Evolutionary conservation across 257 asterid species (phyloP), one percentile per base, ranked within the genome.

Genomic region (Solanum clarkiae): DNA sequence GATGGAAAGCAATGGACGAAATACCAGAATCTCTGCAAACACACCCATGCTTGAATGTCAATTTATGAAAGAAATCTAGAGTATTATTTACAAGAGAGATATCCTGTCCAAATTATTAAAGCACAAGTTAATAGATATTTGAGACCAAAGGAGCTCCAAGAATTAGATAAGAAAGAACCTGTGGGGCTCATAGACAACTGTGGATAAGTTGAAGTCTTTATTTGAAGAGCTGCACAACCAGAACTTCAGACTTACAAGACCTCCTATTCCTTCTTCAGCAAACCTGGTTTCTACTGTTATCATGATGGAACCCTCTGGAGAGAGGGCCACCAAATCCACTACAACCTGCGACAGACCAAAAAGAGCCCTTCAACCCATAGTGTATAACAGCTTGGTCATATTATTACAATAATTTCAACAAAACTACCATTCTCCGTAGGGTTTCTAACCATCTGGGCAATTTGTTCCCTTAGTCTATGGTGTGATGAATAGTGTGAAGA

Each of bases 121-220:
- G 65, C 65, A 53, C 29, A 16, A 79, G 82, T 42, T 75, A 49
- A 49, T 49, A 75, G 15, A 65, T 24, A 45, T n/a, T 10, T 45
- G 47, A 40, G 65, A 65, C 29, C 24, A 44, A 32, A 82, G 18
- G 24, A 83, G 10, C 82, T 79, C 65, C 65, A 3, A 53, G 82
- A 51, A 65, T 83, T 45, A 55, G 10, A 79, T 81, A 86, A 44
- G 22, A 89, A 18, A 60, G 71, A 86, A 95, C 98, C 99, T 94
- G 96, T 97, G 98, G 32, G 98, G 99, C 88, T 97, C 98, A 88
- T 97, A 95, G 89, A 97, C 92, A 79, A 97, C 93, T 17, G 99
- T 97, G 65, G 98, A 92, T 90, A 97, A 90, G 88, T 92, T 90
- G 88, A 94, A 91, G 86, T 88, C 91, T 87, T 93, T 95, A 84